Evolutionary conservation across 2,329 filamentous ascomycete species (phyloP).

Genomic region (Fusarium dimerum): DNA sequence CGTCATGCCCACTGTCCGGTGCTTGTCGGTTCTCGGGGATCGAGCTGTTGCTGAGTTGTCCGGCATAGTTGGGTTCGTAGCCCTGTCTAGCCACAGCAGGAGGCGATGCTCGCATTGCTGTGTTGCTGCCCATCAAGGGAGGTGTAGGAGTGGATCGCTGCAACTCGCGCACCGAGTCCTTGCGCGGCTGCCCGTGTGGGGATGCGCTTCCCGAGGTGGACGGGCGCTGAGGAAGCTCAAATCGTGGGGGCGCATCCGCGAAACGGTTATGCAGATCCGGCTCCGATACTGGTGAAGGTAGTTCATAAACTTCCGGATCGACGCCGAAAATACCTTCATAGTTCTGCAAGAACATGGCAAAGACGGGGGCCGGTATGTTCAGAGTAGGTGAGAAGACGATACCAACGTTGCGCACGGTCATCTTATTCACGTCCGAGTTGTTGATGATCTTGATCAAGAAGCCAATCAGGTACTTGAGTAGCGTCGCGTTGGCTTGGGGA

Average conservation of each 20-base stretch:
- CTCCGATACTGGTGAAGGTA: constrained; percentile 47
- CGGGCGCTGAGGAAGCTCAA: constrained; percentile 45
- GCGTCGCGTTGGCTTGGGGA: constrained; percentile 75
- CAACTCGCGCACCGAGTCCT: constrained; percentile 32
- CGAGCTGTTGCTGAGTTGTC: neutral
- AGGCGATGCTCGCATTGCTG: constrained; percentile 40
- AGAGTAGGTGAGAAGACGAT: constrained; percentile 98
- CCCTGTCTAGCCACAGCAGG: constrained; percentile 37
- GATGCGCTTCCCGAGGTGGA: constrained; percentile 53
- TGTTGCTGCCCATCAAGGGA: constrained; percentile 40
- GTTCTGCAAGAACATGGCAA: constrained; percentile 90
- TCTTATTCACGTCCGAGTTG: constrained; percentile 89
- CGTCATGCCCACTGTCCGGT: constrained; percentile 28
- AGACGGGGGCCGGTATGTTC: constrained; percentile 93
- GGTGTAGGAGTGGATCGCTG: constrained; percentile 50
- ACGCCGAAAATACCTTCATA: constrained; percentile 83
- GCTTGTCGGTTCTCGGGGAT: constrained; percentile 23
- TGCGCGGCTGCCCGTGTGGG: constrained; percentile 50
- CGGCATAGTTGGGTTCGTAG: constrained; percentile 47
- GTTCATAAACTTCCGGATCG: constrained; percentile 64
- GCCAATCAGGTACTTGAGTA: constrained; percentile 81
- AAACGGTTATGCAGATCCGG: constrained; percentile 34
- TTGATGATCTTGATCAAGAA: constrained; percentile 93
- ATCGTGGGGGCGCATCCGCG: constrained; percentile 32
- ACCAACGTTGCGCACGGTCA: constrained; percentile 96